Conservation (phyloP, 2,329 filamentous ascomycete genomes). For the Monosporascus sp. region DNA sequence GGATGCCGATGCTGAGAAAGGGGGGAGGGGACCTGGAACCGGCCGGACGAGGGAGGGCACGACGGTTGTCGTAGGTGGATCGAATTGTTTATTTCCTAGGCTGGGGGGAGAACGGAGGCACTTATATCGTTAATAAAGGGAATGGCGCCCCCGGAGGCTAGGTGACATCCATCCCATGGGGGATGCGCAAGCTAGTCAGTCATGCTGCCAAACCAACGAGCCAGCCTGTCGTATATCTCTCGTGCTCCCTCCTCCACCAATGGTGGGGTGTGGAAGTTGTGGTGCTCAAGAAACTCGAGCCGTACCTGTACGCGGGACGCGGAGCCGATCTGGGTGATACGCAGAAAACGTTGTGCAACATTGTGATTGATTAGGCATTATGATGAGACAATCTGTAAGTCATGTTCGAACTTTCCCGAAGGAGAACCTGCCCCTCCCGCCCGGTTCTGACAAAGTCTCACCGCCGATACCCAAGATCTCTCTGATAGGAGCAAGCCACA, state of each 20-base stretch:
- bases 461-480: neutral
- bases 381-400: conserved; percentile 2
- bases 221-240: neutral
- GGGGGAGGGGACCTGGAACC: neutral
- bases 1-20: neutral
- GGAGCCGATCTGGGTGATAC: conserved; percentile 1
- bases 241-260: no score
- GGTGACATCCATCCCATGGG: conserved; percentile 18
- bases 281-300: neutral
- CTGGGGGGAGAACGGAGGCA: conserved; percentile 5
- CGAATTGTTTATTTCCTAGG: conserved; percentile 14
- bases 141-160: conserved; percentile 12
- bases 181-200: conserved; percentile 5
- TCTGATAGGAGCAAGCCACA: neutral
- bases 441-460: conserved; percentile 2
- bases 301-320: neutral
- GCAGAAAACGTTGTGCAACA: conserved; percentile 2
- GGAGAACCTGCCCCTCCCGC: neutral
- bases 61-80: conserved; percentile 5
- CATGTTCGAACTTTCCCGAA: conserved; percentile 2
- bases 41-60: neutral
- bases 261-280: no score
- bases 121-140: no score
- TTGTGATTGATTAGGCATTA: neutral
- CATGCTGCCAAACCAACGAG: neutral